phyloP scores from a whole-genome alignment of 306 rosid species.

The Gastrolobium villosum region DNA sequence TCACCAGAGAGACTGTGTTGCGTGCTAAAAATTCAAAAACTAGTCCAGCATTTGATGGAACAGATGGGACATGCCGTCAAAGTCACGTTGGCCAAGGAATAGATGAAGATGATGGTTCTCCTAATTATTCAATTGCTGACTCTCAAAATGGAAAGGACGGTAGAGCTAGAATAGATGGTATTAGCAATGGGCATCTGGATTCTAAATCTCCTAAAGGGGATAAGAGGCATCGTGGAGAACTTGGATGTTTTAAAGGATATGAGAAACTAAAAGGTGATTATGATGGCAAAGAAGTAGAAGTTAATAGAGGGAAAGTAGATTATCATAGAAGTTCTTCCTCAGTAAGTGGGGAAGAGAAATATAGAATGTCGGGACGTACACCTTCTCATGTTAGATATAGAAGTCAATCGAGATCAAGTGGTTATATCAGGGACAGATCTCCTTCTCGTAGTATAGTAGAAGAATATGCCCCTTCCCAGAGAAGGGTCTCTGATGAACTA shows the following conservation, averaged over 20 bases:
- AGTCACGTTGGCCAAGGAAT: conserved; percentile 22
- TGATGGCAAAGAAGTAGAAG: conserved; percentile 46
- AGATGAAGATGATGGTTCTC: conserved; percentile 44
- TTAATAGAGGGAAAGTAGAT: conserved; percentile 43
- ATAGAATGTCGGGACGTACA: conserved; percentile 39
- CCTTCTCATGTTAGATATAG: conserved; percentile 51
- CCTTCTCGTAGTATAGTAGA: conserved; percentile 55
- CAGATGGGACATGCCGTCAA: conserved; percentile 5
- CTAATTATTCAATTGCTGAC: conserved; percentile 43
- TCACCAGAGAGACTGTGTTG: not conserved
- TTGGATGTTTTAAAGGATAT: conserved; percentile 44
- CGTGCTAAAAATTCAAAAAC: conserved; percentile 27
- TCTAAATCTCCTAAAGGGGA: conserved; percentile 44
- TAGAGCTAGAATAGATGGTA: conserved; percentile 38
- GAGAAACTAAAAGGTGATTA: conserved; percentile 40
- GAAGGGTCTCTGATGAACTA: conserved; percentile 42
- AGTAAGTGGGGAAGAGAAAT: conserved; percentile 55
- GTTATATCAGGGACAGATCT: conserved; percentile 58
- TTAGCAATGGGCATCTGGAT: conserved; percentile 52
- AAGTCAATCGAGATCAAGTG: conserved; percentile 62
- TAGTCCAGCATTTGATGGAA: conserved; percentile 40
- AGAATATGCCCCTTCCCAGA: conserved; percentile 58
- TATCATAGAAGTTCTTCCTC: conserved; percentile 42
- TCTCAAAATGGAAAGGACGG: conserved; percentile 35
- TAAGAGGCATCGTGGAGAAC: conserved; percentile 42